Evolutionary conservation across 495 filamentous ascomycete species (phyloP).

Genomic region (Neurospora sp.): DNA sequence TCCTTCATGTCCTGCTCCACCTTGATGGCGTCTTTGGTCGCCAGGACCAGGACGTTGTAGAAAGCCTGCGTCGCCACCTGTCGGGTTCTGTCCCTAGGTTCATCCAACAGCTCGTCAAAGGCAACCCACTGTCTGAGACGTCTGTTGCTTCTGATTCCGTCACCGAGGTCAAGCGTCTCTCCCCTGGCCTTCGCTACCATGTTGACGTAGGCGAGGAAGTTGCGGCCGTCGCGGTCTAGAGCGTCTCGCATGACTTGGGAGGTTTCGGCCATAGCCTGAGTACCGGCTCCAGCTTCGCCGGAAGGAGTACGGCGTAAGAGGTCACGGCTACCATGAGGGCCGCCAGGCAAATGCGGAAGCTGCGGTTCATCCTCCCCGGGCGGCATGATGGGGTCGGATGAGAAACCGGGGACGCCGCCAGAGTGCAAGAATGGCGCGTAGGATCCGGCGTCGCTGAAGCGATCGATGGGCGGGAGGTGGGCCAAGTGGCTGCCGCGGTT

Average conservation of each 20-base stretch:
- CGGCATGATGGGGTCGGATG: conserved; percentile 7
- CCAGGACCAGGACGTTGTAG: conserved; percentile 61
- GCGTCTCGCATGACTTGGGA: conserved; percentile 16
- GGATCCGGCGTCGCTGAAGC: conserved; percentile 25
- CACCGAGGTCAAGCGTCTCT: conserved; percentile 3
- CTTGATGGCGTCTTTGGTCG: conserved; percentile 49
- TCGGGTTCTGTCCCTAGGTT: conserved; percentile 40
- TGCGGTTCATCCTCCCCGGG: conserved; percentile 5
- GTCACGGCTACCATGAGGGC: background rate
- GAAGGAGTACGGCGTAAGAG: background rate
- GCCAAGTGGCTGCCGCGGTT: conserved; percentile 19
- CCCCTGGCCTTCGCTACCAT: conserved; percentile 25
- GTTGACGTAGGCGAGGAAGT: conserved; percentile 47
- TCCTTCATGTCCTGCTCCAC: conserved; percentile 41
- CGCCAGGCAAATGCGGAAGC: background rate
- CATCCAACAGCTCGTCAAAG: conserved; percentile 54
- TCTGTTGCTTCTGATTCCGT: background rate
- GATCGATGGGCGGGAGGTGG: conserved; percentile 21
- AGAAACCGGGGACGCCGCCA: conserved; percentile 17
- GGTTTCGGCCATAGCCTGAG: background rate
- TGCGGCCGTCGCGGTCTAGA: conserved; percentile 30
- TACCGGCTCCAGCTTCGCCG: background rate
- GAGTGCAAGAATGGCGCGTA: conserved; percentile 16
- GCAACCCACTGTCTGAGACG: conserved; percentile 25
- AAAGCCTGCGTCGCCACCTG: conserved; percentile 63